These are phyloP conservation scores for Claviceps digitariae DNA, from an alignment of 2,329 filamentous ascomycete genomes.

Conservation along the genomic window DNA sequence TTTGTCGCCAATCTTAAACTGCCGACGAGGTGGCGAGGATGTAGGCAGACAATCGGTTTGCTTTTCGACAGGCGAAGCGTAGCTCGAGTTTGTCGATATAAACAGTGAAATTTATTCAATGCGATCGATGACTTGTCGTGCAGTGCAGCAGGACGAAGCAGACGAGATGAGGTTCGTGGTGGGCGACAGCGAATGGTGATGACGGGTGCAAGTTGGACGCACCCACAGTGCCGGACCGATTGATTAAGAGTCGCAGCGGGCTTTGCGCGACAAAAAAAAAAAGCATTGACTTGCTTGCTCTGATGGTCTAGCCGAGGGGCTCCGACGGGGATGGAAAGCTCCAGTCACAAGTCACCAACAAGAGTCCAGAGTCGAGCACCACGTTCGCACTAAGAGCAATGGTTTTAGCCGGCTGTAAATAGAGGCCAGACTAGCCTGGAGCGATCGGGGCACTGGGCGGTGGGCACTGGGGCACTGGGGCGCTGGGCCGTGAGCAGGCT, in stretches of 20 bases:
- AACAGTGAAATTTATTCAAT: neutral
- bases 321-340: neutral
- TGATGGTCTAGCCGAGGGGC: neutral
- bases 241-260: constrained; percentile 3
- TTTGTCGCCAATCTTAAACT: too few relatives aligned
- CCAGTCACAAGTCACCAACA: too few relatives aligned
- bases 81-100: neutral
- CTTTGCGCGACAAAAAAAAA: constrained; percentile 1
- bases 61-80: neutral
- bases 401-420: neutral
- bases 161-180: neutral
- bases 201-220: constrained; percentile 1
- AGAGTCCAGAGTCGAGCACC: too few relatives aligned
- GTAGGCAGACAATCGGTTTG: too few relatives aligned
- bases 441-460: neutral
- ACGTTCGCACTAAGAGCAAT: neutral
- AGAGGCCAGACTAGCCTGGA: neutral
- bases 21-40: too few relatives aligned
- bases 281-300: neutral
- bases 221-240: neutral
- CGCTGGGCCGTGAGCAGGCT: too few relatives aligned
- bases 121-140: neutral
- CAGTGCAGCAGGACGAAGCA: neutral
- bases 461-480: neutral
- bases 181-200: neutral